Evolutionary conservation across 495 filamentous ascomycete genomes (phyloP).

Genomic region (Aspergillus hancockii): DNA sequence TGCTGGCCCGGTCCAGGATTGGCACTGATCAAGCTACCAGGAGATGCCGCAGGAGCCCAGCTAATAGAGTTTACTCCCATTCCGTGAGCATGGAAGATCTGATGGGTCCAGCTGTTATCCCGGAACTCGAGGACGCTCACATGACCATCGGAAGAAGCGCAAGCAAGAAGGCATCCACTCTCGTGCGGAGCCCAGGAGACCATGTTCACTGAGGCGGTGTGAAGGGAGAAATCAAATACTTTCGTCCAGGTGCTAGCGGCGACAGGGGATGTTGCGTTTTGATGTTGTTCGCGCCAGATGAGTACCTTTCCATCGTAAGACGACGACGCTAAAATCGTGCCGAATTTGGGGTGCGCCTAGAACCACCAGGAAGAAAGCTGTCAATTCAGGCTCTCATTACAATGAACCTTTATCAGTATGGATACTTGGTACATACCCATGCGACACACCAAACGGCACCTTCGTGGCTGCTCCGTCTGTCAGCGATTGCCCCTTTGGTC

Average conservation of each 20-base stretch:
- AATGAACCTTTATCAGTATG: background rate
- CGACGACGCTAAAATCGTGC: conserved; percentile 92
- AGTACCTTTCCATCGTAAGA: conserved; percentile 97
- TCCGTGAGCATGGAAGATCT: conserved; percentile 87
- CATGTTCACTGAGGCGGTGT: conserved; percentile 94
- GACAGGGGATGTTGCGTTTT: conserved; percentile 43
- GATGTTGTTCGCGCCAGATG: conserved; percentile 89
- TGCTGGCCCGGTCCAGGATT: conserved; percentile 60
- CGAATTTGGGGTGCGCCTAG: conserved; percentile 93
- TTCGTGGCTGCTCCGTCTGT: conserved; percentile 67
- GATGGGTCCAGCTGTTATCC: conserved; percentile 83
- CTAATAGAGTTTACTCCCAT: conserved; percentile 92
- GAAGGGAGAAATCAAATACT: conserved; percentile 86
- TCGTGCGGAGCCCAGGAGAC: conserved; percentile 97
- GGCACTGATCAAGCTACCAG: conserved; percentile 76
- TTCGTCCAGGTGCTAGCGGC: conserved; percentile 66
- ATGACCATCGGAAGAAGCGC: conserved; percentile 88
- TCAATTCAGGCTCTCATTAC: conserved; percentile 2
- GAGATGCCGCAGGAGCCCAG: conserved; percentile 83
- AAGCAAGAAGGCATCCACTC: conserved; percentile 89
- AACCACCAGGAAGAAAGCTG: background rate
- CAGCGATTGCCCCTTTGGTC: conserved; percentile 12
- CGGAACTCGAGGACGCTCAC: conserved; percentile 94
- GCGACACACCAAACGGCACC: conserved; percentile 95
- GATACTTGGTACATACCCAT: conserved; percentile 58